Evolutionary conservation across 108 stramenopile genomes (phyloP).

Genomic region (Skeletonema menzelii): DNA sequence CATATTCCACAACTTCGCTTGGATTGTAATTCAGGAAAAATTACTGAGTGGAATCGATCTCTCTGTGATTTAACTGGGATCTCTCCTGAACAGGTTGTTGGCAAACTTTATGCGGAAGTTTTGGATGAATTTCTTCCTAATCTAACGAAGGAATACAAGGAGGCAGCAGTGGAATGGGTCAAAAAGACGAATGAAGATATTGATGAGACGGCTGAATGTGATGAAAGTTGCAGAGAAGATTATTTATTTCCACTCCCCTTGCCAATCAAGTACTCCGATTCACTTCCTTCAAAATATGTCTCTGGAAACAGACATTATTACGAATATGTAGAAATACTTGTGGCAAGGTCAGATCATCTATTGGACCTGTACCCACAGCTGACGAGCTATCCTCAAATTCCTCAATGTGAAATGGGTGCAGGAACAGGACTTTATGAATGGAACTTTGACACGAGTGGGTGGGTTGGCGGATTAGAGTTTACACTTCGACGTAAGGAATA

Average conservation of each 20-base stretch:
- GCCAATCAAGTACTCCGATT: neutral
- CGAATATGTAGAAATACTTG: neutral
- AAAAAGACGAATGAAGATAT: neutral
- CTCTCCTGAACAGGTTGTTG: neutral
- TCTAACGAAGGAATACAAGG: constrained; percentile 1
- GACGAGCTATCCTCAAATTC: neutral
- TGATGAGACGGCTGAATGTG: neutral
- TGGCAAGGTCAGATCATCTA: neutral
- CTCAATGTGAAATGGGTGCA: neutral
- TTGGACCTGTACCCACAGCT: neutral
- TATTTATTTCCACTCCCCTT: neutral
- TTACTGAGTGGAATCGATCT: neutral
- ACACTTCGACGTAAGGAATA: constrained; percentile 1
- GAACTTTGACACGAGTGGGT: neutral
- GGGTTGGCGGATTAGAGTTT: neutral
- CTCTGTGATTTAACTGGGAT: constrained; percentile 1
- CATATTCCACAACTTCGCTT: neutral
- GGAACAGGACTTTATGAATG: neutral
- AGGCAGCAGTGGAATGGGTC: neutral
- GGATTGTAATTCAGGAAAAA: neutral
- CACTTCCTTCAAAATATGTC: neutral
- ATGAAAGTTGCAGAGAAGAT: neutral
- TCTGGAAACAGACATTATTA: neutral
- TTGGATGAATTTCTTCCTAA: constrained; percentile 1
- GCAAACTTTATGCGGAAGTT: neutral